Conservation (phyloP, 2,329 filamentous ascomycete genomes). For the Colletotrichum sojae region DNA sequence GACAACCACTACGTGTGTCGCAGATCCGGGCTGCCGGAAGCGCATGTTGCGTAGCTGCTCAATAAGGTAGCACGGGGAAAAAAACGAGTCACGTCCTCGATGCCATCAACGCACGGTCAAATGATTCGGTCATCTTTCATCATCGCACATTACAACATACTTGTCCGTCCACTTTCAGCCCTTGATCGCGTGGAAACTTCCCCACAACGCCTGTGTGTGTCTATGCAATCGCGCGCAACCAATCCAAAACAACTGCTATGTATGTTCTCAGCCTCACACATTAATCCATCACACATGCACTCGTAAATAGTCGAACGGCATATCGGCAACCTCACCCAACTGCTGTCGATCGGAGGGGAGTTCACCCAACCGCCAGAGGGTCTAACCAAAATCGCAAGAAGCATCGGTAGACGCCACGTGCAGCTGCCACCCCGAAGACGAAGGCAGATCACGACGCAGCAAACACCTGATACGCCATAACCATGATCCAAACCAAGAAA, state of each 20-base stretch:
- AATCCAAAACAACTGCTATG: not conserved
- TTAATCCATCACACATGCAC: slow-evolving; percentile 16
- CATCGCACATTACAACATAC: no score
- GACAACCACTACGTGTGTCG: no score
- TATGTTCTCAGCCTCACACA: not conserved
- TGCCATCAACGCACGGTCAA: no score
- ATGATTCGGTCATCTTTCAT: no score
- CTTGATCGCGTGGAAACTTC: not conserved
- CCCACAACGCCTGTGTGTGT: not conserved
- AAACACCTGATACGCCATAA: slow-evolving; percentile 78
- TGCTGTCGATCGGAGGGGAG: no score
- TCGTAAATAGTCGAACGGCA: not conserved
- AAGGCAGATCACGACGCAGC: slow-evolving; percentile 43
- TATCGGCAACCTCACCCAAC: no score
- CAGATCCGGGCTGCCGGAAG: no score
- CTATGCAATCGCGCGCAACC: not conserved
- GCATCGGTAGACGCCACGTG: not conserved
- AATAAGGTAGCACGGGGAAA: no score
- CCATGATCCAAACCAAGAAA: slow-evolving; percentile 77
- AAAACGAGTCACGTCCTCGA: no score
- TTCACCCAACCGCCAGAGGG: no score
- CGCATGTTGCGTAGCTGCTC: no score
- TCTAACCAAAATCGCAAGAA: no score
- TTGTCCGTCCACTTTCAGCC: not conserved
- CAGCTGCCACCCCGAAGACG: not conserved